Base-by-base conservation (phyloP, 768 basidiomycete genomes). In the Kwoniella sp. region DNA sequence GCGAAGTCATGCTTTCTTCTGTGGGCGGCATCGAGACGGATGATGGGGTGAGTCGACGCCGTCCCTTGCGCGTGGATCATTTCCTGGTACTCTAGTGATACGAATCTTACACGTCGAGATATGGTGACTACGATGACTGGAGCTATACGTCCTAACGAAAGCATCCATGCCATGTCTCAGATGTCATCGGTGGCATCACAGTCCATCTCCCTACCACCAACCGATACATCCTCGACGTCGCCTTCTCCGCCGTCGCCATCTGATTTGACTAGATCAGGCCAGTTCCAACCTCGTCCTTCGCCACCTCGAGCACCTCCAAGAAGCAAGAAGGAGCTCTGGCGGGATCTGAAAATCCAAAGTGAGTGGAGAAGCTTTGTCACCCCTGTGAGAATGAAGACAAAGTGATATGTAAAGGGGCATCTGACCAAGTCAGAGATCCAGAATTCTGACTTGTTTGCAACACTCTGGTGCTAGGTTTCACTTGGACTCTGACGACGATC, bases 271-370 rank as follows among this genome's bases (percentile, higher is more conserved):
- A 65, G 54, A 2, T 71, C 66, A n/a, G 66, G 60, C 17, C 67
- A 70, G n/a, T 47, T 71, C 4, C 69, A 66, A 9, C 41, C 41
- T 45, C 41, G 20, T 26, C 55, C 67, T 12, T 72, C 66, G 1
- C 73, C 71, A 30, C 58, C 61, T 54, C 53, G 37, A 50, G 31
- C 54, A 17, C 23, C 13, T 7, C 48, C 59, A n/a, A 37, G 65
- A 55, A 75, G 70, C 55, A 79, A 74, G 67, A 76, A 71, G 52
- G 70, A 73, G 73, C 83, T 98, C 7, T 98, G 95, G 95, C 88
- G 88, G 63, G 92, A 96, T 81, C 86, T 96, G 38, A 97, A 96
- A 79, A 86, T 93, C 38, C 86, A 94, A 31, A 88, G 91, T 89
- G 74, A 53, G 86, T 83, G 23, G 29, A 2, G n/a, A 45, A 20